These are phyloP conservation scores for Coemansia sp. DNA, from an alignment of 371 early-diverging fungal genomes.

Conservation along the genomic window DNA sequence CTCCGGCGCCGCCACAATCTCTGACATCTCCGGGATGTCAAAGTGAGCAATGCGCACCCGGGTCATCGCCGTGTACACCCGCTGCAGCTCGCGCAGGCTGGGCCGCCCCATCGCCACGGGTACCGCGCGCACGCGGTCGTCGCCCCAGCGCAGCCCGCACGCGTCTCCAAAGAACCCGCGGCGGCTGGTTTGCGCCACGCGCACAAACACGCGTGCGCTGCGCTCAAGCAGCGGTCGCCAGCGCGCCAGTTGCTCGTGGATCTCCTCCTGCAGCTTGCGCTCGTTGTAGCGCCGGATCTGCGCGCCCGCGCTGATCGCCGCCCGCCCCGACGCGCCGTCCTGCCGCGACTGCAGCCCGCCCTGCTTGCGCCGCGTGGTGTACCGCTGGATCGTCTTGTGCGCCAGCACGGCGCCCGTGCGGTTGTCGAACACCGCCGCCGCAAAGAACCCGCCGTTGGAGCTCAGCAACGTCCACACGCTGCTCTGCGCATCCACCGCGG, in stretches of 20 bases:
- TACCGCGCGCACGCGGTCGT: constrained; percentile 62
- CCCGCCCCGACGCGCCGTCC: constrained; percentile 73
- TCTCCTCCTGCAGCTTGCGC: constrained; percentile 71
- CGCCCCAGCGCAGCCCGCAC: constrained; percentile 42
- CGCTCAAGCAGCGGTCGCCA: constrained; percentile 57
- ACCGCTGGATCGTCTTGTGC: constrained; percentile 91
- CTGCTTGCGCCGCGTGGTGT: constrained; percentile 94
- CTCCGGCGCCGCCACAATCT: neutral
- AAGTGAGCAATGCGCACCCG: constrained; percentile 26
- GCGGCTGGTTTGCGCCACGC: constrained; percentile 21
- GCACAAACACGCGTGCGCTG: constrained; percentile 37
- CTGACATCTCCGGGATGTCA: neutral
- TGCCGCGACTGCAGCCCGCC: constrained; percentile 88
- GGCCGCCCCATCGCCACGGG: constrained; percentile 74
- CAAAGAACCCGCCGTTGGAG: constrained; percentile 89
- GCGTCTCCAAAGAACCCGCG: constrained; percentile 34
- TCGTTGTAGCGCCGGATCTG: constrained; percentile 89
- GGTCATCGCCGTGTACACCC: constrained; percentile 51
- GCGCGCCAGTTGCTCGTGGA: constrained; percentile 63
- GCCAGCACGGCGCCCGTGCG: constrained; percentile 58
- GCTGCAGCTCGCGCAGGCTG: constrained; percentile 60
- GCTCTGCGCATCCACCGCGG: constrained; percentile 5
- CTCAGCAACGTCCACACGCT: constrained; percentile 80
- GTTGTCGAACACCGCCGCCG: constrained; percentile 81
- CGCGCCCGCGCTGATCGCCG: constrained; percentile 91